Base-by-base conservation (phyloP, 805 yeast species). In the Candida krabiensis region DNA sequence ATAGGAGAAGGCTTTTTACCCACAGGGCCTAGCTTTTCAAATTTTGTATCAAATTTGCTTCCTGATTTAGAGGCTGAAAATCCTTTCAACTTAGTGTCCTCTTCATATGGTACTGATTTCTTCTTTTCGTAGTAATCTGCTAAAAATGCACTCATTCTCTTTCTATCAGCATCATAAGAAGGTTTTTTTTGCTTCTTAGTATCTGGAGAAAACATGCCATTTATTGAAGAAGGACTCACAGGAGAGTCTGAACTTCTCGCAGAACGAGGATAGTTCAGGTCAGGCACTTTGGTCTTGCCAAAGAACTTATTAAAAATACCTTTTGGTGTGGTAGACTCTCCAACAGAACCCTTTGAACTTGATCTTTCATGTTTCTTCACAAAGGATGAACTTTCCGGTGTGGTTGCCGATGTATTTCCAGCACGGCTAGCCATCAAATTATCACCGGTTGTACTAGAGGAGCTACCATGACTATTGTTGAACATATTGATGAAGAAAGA, bases 401-500 rank as follows among this genome's bases (percentile, higher is more conserved):
- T 29, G 8, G 48, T 21, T 6, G 40, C 31, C 1, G 46, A 21
- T 16, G 40, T 19, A 3, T 39, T 26, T 12, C 32, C n/a, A 4
- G 40, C 38, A 9, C 30, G 27, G 19, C 31, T 32, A 61, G 35
- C 19, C 16, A 30, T 21, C n/a, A 35, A 32, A 24, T 36, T 35
- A 21, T 62, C 55, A 9, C 71, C 64, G 33, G 33, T 5, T 9
- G 19, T 19, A 14, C 15, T 18, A 6, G 30, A 18, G 5, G 23
- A 21, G 12, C n/a, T 21, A 4, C 34, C 23, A 28, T 27, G 25
- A n/a, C 19, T 28, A 21, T 70, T 67, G 37, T 65, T 66, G 43
- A 65, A 67, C 17, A 65, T 27, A 12, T 41, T 13, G 63, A 62
- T 68, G 40, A 69, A 58, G 2, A 69, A 39, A 0, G 79, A 70